Evolutionary conservation across 768 basidiomycete genomes (phyloP), one percentile per base, ranked within the genome.

Genomic region (Ramaria rubella): DNA sequence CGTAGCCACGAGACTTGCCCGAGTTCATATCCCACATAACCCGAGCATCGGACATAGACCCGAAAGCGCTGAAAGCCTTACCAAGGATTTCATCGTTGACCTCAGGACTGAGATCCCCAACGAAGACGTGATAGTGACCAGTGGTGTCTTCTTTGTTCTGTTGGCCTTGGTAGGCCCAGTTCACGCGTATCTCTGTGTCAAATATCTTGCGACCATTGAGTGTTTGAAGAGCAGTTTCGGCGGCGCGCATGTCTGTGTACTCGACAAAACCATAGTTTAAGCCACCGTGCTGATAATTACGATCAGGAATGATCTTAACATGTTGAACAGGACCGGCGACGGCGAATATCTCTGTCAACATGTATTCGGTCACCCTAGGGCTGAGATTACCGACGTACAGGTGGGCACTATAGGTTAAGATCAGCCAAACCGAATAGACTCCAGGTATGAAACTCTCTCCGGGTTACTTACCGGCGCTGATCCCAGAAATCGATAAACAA

Each of bases 11-110:
- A 66, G 88, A 92, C 76, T 98, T 97, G 60, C 96, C 96, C 52
- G 94, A 95, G 74, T 94, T 96, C 93, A 98, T 97, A 70, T 99
- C 96, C 95, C 95, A 98, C 95, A 98, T 98, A 59, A 98, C 96
- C 31, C 96, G 84, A 49, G 95, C 95, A 72, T 99, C 96, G 51
- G 92, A 94, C 74, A 99, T 80, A 59, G 88, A 89, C 30, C 94
- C 94, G 69, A 99, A 99, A 36, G 95, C 95, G 64, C 83, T 86
- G 78, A 99, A 99, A 6, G 96, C 96, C 76, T 98, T 97, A 57
- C 76, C 87, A 60, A 99, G 85, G 54, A 97, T 92, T 17, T 94
- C 94, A 65, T 99, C 96, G 70, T 93, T 98, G 69, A 99, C 94
- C 71, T 99, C 96, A 23, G 96, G 95, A 63, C 90, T 93, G 65